Base-by-base conservation (phyloP, 2,329 filamentous ascomycete species). In the Drechslera avenae region DNA sequence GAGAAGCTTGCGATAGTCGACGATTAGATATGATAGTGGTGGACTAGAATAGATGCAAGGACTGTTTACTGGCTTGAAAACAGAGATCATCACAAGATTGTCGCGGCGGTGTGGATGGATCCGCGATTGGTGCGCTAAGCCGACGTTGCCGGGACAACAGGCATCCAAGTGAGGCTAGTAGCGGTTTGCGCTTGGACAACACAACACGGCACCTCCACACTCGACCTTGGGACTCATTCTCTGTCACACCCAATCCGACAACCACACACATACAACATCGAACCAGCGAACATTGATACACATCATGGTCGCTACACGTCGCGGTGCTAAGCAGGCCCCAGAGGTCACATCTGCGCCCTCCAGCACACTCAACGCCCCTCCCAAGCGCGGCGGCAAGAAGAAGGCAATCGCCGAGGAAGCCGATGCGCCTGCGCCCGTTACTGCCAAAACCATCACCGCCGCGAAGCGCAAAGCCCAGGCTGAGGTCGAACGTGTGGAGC, bases 251-350 rank as follows among this genome's bases (percentile, higher is more conserved):
- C 39, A 43, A 19, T 17, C 39, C 44, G 28, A 47, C 44, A 30
- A 48, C 44, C 44, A 48, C 34, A 52, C 17, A 33, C 37, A 46
- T 10, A 46, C 36, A 54, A 43, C 26, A 28, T 9, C 57, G 46
- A 53, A 56, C 42, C 41, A 46, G 46, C 59, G 52, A 57, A 50
- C 50, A 53, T 60, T 28, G 50, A 55, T 48, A 46, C 5, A 51
- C 57, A 66, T 34, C 32, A 70, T 70, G 67, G 67, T 69, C 56
- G 61, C 64, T 51, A 70, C 67, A 52, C 67, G 67, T 56, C 64
- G 66, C 46, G 63, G 62, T 58, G 59, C 61, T 40, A 63, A 64
- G 39, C 55, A 59, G 19, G 56, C 64, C 52, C 51, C 64, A 26
- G 62, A 63, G 57, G 59, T 44, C 28, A 46, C 56, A 28, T 54